Conservation (phyloP, 192 early-diverging fungal species). For the Thamnidium elegans region DNA sequence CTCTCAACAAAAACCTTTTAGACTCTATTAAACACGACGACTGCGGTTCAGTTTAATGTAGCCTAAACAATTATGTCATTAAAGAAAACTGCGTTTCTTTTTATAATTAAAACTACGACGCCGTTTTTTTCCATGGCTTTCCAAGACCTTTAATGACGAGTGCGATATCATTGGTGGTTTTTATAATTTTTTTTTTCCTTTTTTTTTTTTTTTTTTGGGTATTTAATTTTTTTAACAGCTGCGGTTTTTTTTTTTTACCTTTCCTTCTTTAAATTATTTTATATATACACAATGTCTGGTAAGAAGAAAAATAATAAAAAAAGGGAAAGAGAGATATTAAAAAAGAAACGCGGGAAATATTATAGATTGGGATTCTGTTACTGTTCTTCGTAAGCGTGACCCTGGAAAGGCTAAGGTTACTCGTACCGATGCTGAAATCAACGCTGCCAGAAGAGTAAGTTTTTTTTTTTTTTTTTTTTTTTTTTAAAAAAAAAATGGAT, state of each 20-base stretch:
- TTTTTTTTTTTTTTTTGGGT: background rate
- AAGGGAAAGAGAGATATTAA: too few relatives aligned
- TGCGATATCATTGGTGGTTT: background rate
- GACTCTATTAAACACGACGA: too few relatives aligned
- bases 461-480: too few relatives aligned
- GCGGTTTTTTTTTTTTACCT: too few relatives aligned
- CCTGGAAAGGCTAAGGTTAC: slow-evolving; percentile 56
- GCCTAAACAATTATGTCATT: too few relatives aligned
- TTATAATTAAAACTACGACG: background rate
- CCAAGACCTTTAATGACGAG: background rate
- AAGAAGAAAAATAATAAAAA: too few relatives aligned
- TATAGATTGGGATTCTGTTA: slow-evolving; percentile 64
- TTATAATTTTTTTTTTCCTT: background rate
- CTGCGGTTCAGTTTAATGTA: too few relatives aligned
- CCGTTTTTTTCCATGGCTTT: background rate
- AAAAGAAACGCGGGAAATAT: too few relatives aligned
- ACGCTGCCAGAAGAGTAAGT: slow-evolving; percentile 67
- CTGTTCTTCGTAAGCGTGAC: slow-evolving; percentile 74
- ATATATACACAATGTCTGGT: too few relatives aligned
- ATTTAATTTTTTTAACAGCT: too few relatives aligned
- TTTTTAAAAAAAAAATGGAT: background rate
- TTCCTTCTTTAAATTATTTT: too few relatives aligned
- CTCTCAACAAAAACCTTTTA: too few relatives aligned
- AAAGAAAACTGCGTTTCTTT: background rate
- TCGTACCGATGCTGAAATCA: slow-evolving; percentile 62